These are phyloP conservation scores for Scenedesmus sp. DNA, from an alignment of 163 green algal species.

Conservation along the genomic window DNA sequence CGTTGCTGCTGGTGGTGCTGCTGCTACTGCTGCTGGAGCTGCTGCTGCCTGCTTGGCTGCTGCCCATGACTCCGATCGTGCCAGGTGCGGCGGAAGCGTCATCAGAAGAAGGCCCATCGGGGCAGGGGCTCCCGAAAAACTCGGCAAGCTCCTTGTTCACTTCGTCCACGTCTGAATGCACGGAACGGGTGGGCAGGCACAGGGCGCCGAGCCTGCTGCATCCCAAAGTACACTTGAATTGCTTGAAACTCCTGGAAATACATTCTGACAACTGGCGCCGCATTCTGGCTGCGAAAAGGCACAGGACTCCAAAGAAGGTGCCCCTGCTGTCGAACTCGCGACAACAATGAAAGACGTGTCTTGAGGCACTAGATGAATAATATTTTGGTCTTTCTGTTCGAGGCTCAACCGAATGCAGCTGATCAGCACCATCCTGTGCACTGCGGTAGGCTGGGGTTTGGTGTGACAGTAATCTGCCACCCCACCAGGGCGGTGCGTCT, in stretches of 20 bases:
- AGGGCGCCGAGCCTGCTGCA: not conserved
- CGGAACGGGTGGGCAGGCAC: not conserved
- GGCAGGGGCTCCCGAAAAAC: conserved; percentile 12
- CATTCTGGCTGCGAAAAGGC: conserved; percentile 15
- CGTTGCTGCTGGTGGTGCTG: not conserved
- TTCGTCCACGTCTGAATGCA: conserved; percentile 24
- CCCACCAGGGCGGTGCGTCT: too few species aligned
- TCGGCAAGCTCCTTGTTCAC: conserved; percentile 45
- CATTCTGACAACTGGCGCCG: not conserved
- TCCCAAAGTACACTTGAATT: not conserved
- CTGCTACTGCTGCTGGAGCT: not conserved
- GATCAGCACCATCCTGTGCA: not conserved
- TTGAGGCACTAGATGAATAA: not conserved
- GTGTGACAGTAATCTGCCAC: not conserved
- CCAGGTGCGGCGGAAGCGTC: not conserved
- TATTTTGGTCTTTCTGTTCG: too few species aligned
- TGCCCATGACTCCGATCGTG: not conserved
- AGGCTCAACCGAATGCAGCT: not conserved
- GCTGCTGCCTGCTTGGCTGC: conserved; percentile 14
- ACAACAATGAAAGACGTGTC: not conserved
- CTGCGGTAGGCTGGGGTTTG: not conserved
- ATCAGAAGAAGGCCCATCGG: not conserved
- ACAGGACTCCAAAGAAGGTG: not conserved
- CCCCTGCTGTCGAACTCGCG: not conserved
- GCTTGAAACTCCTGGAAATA: not conserved